phyloP scores from a whole-genome alignment of 169 alveolate genomes.

The Cystoisospora suis region DNA sequence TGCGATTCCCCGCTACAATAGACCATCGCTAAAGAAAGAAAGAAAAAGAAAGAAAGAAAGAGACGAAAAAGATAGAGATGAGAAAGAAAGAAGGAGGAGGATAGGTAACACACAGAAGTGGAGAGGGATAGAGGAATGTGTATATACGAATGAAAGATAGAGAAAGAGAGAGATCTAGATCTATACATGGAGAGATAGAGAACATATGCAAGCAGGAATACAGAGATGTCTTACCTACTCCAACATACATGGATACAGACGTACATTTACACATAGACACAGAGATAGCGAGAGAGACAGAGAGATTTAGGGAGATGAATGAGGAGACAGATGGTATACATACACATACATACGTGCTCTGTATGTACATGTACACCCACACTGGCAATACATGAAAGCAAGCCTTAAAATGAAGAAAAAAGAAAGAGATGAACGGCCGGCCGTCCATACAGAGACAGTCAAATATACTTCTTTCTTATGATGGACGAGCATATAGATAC shows the following conservation, averaged over 20 bases:
- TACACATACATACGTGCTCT: not conserved
- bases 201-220: not conserved
- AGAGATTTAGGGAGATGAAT: not conserved
- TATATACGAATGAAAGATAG: not conserved
- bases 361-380: not conserved
- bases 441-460: not conserved
- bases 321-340: not conserved
- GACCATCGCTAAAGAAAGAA: conserved; percentile 38
- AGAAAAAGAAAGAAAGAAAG: not conserved
- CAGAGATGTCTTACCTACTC: not conserved
- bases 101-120: not conserved
- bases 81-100: not conserved
- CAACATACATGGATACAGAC: not conserved
- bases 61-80: not conserved
- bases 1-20: conserved; percentile 39
- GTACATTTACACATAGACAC: not conserved
- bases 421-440: not conserved
- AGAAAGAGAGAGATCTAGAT: not conserved
- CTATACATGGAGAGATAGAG: not conserved
- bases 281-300: too few species aligned
- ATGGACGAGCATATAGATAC: not conserved
- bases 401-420: not conserved
- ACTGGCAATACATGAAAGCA: too few species aligned
- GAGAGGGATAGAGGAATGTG: not conserved
- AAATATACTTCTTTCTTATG: not conserved